A percentile compares a stretch with the other conserved stretches of the same genome.
phyloP scores from a whole-genome alignment of 2,329 filamentous ascomycete species.

The Verticillium nonalfalfae region DNA sequence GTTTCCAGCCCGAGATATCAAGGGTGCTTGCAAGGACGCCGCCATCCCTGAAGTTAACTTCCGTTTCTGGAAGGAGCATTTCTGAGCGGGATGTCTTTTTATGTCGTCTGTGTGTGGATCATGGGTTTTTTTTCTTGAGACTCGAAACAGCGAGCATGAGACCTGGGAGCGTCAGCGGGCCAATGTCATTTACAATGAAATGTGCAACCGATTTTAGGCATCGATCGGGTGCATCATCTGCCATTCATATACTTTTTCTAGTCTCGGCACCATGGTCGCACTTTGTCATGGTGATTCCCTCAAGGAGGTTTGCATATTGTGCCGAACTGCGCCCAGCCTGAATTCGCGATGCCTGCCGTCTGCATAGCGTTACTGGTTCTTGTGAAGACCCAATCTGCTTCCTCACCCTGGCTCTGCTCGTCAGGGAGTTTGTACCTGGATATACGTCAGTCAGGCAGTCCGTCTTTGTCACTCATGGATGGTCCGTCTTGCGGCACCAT shows the following conservation, averaged over 20 bases:
- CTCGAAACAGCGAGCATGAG: background rate
- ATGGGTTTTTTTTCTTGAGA: background rate
- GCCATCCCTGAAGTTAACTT: conserved; percentile 78
- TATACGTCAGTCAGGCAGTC: no score
- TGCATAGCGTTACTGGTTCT: no score
- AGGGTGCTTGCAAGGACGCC: conserved; percentile 68
- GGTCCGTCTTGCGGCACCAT: no score
- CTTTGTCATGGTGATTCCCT: background rate
- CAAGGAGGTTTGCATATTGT: no score
- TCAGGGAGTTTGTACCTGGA: no score
- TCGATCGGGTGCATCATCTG: background rate
- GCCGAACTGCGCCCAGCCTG: no score
- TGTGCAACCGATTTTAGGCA: background rate
- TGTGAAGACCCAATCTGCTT: no score
- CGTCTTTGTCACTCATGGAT: no score
- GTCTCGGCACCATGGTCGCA: background rate
- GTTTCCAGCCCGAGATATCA: conserved; percentile 69
- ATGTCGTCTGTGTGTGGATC: background rate
- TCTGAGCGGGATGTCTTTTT: conserved; percentile 31
- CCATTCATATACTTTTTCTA: background rate
- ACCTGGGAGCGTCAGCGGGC: background rate
- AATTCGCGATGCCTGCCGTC: no score
- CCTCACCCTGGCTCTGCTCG: no score
- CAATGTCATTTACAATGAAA: background rate
- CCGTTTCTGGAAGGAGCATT: conserved; percentile 99